These are phyloP conservation scores for Ogataea sp. DNA, from an alignment of 805 yeast genomes.

Conservation along the genomic window DNA sequence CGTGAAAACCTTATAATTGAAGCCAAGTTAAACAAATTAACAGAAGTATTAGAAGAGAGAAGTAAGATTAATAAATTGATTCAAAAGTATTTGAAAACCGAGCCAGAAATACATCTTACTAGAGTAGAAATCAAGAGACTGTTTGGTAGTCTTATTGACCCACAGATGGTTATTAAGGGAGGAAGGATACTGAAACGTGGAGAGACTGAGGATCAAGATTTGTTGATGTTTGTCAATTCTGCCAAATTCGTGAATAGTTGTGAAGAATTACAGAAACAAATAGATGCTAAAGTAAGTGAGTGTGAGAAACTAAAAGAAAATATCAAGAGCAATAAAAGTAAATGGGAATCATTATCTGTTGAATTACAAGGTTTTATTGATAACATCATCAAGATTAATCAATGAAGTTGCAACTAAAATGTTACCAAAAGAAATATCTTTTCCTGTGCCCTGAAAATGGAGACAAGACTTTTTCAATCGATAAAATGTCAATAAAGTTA, in stretches of 20 bases:
- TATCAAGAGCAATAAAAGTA: constrained; percentile 11
- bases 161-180: constrained; percentile 11
- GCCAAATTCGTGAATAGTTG: constrained; percentile 14
- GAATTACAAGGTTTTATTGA: constrained; percentile 2
- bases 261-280: constrained; percentile 11
- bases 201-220: constrained; percentile 12
- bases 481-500: too few species aligned
- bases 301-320: constrained; percentile 16
- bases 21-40: constrained; percentile 13
- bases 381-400: background rate
- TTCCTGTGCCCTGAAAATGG: too few species aligned
- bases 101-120: constrained; percentile 14
- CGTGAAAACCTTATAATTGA: too few species aligned
- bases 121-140: constrained; percentile 15
- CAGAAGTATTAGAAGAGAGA: constrained; percentile 15
- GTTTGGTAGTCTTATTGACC: constrained; percentile 20
- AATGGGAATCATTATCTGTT: constrained; percentile 17
- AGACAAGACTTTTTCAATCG: too few species aligned
- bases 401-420: too few species aligned
- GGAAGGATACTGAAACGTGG: constrained; percentile 13
- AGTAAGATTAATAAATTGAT: constrained; percentile 17
- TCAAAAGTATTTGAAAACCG: constrained; percentile 13
- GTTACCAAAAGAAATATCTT: too few species aligned
- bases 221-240: constrained; percentile 12
- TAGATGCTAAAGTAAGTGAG: constrained; percentile 15